Percentiles rank a stretch among this genome's conserved stretches.
Conservation (phyloP, 2,329 filamentous ascomycete genomes). For the Colletotrichum incanum region DNA sequence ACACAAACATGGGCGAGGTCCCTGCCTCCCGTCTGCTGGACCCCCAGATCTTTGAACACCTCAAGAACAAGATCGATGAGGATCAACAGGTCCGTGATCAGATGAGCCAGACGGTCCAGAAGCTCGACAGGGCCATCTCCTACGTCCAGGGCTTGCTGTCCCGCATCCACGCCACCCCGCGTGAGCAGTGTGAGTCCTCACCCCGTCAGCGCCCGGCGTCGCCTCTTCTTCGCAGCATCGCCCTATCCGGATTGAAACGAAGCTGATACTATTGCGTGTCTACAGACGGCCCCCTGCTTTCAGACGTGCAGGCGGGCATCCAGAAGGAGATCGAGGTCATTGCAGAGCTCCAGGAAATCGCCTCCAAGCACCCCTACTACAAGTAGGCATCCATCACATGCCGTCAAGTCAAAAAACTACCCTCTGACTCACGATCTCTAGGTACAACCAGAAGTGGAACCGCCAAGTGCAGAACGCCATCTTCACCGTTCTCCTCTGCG, state of each 20-base stretch:
- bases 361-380: conserved; percentile 94
- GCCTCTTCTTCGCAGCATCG: no score
- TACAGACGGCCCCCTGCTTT: conserved; percentile 78
- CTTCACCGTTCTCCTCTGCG: conserved; percentile 70
- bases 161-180: conserved; percentile 89
- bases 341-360: conserved; percentile 77
- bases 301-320: conserved; percentile 80
- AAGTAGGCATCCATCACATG: conserved; percentile 70
- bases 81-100: conserved; percentile 87
- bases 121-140: conserved; percentile 86
- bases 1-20: conserved; percentile 43
- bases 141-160: conserved; percentile 88
- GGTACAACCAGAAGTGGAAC: conserved; percentile 89
- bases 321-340: conserved; percentile 81
- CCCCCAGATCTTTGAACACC: conserved; percentile 86
- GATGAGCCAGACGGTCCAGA: conserved; percentile 85
- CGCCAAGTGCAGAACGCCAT: conserved; percentile 86
- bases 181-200: conserved; percentile 64
- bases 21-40: conserved; percentile 67
- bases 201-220: no score
- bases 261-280: conserved; percentile 69
- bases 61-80: conserved; percentile 92
- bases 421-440: conserved; percentile 49
- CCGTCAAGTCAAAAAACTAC: background rate
- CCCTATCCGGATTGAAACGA: background rate